Percentiles rank a stretch among this genome's conserved stretches.
Conservation (phyloP, 768 basidiomycete species). For the Agaricus subrufescens region DNA sequence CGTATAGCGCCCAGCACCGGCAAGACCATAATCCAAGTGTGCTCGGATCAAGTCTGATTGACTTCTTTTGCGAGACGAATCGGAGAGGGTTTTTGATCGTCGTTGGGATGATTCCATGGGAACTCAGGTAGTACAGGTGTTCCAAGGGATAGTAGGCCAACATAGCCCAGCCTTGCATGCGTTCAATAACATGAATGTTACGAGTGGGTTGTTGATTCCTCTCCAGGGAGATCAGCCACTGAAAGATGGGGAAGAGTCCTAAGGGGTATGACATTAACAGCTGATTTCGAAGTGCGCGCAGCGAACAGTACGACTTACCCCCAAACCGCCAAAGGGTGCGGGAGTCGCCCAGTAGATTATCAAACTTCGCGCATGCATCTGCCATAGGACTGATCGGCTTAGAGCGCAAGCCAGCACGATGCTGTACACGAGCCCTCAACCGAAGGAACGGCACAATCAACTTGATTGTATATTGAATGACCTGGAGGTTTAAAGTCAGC, state of each 20-base stretch:
- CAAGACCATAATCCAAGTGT: conserved; percentile 64
- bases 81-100: conserved; percentile 42
- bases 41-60: conserved; percentile 39
- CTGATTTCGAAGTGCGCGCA: background rate
- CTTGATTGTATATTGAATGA: conserved; percentile 72
- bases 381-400: conserved; percentile 52
- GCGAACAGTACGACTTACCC: conserved; percentile 44
- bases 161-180: conserved; percentile 78
- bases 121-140: conserved; percentile 63
- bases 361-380: conserved; percentile 48
- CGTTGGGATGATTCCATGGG: conserved; percentile 57
- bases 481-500: conserved; percentile 29
- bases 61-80: conserved; percentile 35
- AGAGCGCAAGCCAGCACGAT: conserved; percentile 54
- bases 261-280: background rate
- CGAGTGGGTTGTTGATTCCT: conserved; percentile 68
- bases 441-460: conserved; percentile 61
- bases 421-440: conserved; percentile 64
- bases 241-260: conserved; percentile 77
- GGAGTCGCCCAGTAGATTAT: conserved; percentile 56
- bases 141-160: conserved; percentile 77
- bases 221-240: conserved; percentile 76
- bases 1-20: conserved; percentile 79
- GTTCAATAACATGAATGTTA: conserved; percentile 68
- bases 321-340: conserved; percentile 74